These are phyloP conservation scores for Nicotiana tabacum DNA, from an alignment of 257 asterid genomes.

Conservation along the genomic window DNA sequence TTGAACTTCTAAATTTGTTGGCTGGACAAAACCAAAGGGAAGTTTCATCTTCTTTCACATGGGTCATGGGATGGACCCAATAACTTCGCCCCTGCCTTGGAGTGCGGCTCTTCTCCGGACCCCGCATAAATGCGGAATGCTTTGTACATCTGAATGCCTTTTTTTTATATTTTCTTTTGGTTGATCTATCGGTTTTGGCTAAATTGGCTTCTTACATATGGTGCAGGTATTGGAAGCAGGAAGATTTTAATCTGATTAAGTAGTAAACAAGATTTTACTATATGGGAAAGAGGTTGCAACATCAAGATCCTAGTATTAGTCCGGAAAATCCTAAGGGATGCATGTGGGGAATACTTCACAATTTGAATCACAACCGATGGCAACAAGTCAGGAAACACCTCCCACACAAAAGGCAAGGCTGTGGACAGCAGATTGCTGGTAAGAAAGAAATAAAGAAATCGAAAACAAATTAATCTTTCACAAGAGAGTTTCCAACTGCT, in stretches of 20 bases:
- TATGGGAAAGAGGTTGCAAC: constrained; percentile 40
- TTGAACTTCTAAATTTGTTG: too few relatives aligned
- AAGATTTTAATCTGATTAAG: too few relatives aligned
- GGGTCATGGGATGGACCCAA: too few relatives aligned
- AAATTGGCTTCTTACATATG: neutral
- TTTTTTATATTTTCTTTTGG: neutral
- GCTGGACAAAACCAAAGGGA: too few relatives aligned
- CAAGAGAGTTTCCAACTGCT: neutral
- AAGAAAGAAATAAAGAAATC: neutral
- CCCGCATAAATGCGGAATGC: too few relatives aligned
- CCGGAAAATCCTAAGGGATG: constrained; percentile 47
- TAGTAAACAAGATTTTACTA: neutral
- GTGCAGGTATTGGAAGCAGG: neutral
- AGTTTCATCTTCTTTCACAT: too few relatives aligned
- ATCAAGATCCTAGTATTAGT: constrained; percentile 24
- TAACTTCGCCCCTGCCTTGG: too few relatives aligned
- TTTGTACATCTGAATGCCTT: too few relatives aligned
- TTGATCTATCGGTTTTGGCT: neutral
- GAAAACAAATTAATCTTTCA: neutral
- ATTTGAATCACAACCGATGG: constrained; percentile 42
- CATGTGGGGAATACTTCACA: constrained; percentile 58
- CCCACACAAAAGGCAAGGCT: constrained; percentile 31
- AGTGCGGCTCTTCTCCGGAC: too few relatives aligned
- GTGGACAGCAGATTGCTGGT: constrained; percentile 31
- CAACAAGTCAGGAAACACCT: constrained; percentile 48